These are phyloP conservation scores for Trichoderma afroharzianum DNA, from an alignment of 2,329 filamentous ascomycete species.

Conservation along the genomic window DNA sequence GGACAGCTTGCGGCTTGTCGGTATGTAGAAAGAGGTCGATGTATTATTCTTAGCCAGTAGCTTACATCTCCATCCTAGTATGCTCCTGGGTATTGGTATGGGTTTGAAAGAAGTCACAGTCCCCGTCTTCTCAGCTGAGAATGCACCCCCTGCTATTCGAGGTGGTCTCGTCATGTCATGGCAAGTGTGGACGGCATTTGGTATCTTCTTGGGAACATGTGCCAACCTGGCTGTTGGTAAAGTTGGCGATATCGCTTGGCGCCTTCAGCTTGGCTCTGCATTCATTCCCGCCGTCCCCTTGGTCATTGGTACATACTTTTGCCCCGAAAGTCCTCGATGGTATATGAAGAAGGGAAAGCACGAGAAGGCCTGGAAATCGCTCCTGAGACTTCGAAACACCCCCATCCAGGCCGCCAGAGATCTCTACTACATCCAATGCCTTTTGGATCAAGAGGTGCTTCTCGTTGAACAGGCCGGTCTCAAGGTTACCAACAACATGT, in stretches of 20 bases:
- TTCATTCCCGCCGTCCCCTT: constrained; percentile 63
- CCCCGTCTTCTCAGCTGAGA: constrained; percentile 53
- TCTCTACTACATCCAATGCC: constrained; percentile 56
- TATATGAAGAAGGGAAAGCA: constrained; percentile 59
- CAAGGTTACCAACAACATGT: constrained; percentile 41
- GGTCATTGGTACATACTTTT: constrained; percentile 54
- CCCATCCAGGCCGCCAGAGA: constrained; percentile 60
- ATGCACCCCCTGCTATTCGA: constrained; percentile 49
- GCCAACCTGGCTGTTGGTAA: constrained; percentile 63
- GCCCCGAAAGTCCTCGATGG: constrained; percentile 64
- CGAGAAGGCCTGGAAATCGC: constrained; percentile 51
- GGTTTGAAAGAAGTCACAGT: constrained; percentile 49
- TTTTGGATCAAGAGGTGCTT: constrained; percentile 31
- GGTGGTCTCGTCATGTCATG: constrained; percentile 53
- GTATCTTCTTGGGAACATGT: constrained; percentile 62
- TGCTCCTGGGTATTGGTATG: constrained; percentile 58
- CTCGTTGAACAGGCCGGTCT: constrained; percentile 29
- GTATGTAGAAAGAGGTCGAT: constrained; percentile 28
- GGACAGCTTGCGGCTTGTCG: constrained; percentile 53
- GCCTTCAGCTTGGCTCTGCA: constrained; percentile 61
- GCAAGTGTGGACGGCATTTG: constrained; percentile 54
- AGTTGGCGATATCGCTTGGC: constrained; percentile 57
- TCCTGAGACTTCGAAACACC: constrained; percentile 54
- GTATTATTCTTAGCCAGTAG: not conserved
- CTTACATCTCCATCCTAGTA: constrained; percentile 21